These are phyloP conservation scores for Harringtonia aguacate DNA, from an alignment of 2,329 filamentous ascomycete genomes.

Conservation along the genomic window DNA sequence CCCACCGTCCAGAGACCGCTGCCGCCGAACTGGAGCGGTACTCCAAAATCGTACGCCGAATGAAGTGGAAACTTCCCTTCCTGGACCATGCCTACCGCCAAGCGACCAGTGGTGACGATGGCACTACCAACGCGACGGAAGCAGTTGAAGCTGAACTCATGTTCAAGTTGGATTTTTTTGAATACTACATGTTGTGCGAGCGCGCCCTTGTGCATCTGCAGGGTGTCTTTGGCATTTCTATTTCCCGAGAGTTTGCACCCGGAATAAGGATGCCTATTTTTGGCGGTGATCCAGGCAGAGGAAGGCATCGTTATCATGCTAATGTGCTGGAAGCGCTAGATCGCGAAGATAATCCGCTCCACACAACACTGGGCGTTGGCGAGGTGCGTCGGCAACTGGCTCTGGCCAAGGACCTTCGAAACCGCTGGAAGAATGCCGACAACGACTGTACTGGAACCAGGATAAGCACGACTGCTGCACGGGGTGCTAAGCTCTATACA, in stretches of 20 bases:
- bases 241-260: conserved; percentile 24
- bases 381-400: conserved; percentile 47
- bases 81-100: conserved; percentile 45
- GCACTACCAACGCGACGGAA: conserved; percentile 18
- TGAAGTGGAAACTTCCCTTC: conserved; percentile 54
- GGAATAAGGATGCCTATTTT: conserved; percentile 6
- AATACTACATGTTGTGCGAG: conserved; percentile 65
- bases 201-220: conserved; percentile 58
- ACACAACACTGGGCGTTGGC: conserved; percentile 41
- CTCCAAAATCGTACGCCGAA: conserved; percentile 46
- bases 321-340: conserved; percentile 57
- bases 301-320: conserved; percentile 47
- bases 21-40: conserved; percentile 41
- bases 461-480: not conserved
- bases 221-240: conserved; percentile 48
- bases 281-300: not conserved
- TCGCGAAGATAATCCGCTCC: conserved; percentile 43
- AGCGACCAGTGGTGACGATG: conserved; percentile 20
- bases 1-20: not conserved
- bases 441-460: conserved; percentile 19
- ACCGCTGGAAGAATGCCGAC: conserved; percentile 61
- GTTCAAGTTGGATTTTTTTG: conserved; percentile 71
- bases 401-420: conserved; percentile 59
- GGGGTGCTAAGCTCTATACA: conserved; percentile 12
- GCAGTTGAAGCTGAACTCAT: conserved; percentile 48